These are phyloP conservation scores for Neospermospora avenae DNA, from an alignment of 2,329 filamentous ascomycete species.

Conservation along the genomic window DNA sequence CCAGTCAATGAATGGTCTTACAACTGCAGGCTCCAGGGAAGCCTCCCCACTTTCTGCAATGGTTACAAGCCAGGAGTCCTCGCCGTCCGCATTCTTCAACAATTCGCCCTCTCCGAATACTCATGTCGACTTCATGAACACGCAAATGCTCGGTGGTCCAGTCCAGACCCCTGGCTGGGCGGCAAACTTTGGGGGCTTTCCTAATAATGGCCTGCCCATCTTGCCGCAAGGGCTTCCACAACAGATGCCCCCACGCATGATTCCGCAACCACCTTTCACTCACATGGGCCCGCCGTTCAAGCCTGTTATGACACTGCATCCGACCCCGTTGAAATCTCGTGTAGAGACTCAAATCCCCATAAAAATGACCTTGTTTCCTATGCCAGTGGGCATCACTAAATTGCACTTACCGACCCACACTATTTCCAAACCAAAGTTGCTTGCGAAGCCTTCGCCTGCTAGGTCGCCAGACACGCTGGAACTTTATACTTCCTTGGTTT, in stretches of 20 bases:
- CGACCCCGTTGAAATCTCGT: slow-evolving; percentile 76
- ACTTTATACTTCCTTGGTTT: slow-evolving; percentile 78
- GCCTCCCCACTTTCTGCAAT: slow-evolving; percentile 53
- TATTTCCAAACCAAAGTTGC: slow-evolving; percentile 89
- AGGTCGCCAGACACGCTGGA: slow-evolving; percentile 72
- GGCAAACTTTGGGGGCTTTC: slow-evolving; percentile 24
- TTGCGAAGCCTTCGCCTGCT: slow-evolving; percentile 67
- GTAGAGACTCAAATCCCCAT: slow-evolving; percentile 97
- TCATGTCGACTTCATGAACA: slow-evolving; percentile 40
- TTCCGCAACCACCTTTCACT: slow-evolving; percentile 24
- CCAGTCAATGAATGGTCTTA: slow-evolving; percentile 49
- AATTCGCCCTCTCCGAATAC: slow-evolving; percentile 46
- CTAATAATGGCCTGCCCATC: slow-evolving; percentile 18
- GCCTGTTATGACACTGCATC: slow-evolving; percentile 55
- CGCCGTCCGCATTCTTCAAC: slow-evolving; percentile 47
- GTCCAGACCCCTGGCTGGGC: slow-evolving; percentile 37
- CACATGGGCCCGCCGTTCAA: slow-evolving; percentile 30
- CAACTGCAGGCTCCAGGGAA: slow-evolving; percentile 48
- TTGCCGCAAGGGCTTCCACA: slow-evolving; percentile 15
- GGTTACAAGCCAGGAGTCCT: slow-evolving; percentile 50
- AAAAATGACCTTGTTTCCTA: slow-evolving; percentile 70
- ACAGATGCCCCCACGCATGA: slow-evolving; percentile 22
- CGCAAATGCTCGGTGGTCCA: slow-evolving; percentile 29
- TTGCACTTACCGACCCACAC: slow-evolving; percentile 85
- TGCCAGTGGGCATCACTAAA: slow-evolving; percentile 73